These are phyloP conservation scores for Plasmodium fragile DNA, from an alignment of 169 alveolate species.

Conservation along the genomic window DNA sequence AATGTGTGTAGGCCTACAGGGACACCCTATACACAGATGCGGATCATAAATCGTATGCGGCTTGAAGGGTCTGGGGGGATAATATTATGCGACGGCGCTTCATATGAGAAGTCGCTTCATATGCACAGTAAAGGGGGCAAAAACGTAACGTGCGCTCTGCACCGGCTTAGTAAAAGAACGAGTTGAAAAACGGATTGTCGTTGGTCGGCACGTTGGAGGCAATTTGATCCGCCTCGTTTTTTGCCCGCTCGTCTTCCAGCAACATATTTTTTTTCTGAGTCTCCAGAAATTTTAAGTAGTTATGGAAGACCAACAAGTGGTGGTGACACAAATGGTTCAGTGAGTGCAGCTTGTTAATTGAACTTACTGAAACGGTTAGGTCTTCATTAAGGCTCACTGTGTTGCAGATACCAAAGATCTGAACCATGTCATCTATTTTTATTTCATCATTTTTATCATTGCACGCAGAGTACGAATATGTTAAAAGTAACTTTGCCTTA, in stretches of 20 bases:
- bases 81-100: not conserved
- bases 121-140: not conserved
- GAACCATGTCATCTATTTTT: constrained; percentile 48
- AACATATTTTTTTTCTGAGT: constrained; percentile 19
- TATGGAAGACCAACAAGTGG: constrained; percentile 65
- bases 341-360: constrained; percentile 60
- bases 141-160: not conserved
- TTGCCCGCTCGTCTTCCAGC: constrained; percentile 33
- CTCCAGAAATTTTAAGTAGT: constrained; percentile 61
- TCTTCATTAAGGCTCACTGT: constrained; percentile 66
- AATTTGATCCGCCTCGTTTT: constrained; percentile 20
- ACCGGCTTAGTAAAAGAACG: constrained; percentile 32
- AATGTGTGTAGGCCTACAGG: not conserved
- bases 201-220: not conserved
- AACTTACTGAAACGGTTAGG: constrained; percentile 62
- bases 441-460: constrained; percentile 47
- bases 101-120: not conserved
- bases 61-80: not conserved
- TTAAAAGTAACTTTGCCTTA: constrained; percentile 69
- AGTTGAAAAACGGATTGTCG: constrained; percentile 59
- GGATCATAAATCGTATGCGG: not conserved
- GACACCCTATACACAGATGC: not conserved
- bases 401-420: constrained; percentile 67
- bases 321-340: constrained; percentile 73
- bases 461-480: constrained; percentile 26